Conservation (phyloP, 768 basidiomycete genomes). For the Boletus subparvulus region DNA sequence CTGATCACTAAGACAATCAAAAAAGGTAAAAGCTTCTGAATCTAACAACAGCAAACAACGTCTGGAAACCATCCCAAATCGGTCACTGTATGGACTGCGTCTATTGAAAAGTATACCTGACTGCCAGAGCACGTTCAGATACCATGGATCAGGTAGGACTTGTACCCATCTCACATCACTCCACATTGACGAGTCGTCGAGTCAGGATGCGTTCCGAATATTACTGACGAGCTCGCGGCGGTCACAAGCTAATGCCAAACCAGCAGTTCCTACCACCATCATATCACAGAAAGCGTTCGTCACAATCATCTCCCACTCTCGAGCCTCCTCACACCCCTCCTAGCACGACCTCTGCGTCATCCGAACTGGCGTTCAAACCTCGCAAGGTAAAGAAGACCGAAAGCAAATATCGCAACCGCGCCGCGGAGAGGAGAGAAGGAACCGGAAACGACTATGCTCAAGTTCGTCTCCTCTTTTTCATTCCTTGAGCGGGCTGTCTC, state of each 20-base stretch:
- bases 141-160: constrained; percentile 31
- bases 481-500: background rate
- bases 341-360: constrained; percentile 50
- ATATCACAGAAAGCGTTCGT: constrained; percentile 19
- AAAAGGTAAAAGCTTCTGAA: constrained; percentile 23
- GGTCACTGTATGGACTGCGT: background rate
- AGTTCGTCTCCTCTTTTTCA: constrained; percentile 36
- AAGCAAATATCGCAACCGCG: constrained; percentile 68
- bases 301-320: background rate
- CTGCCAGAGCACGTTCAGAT: background rate
- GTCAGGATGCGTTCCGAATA: constrained; percentile 59
- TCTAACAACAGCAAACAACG: constrained; percentile 33
- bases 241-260: constrained; percentile 14
- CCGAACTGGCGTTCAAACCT: constrained; percentile 75
- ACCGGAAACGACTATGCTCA: constrained; percentile 71
- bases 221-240: constrained; percentile 42
- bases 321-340: background rate
- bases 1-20: background rate
- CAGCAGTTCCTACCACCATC: background rate
- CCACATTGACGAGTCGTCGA: background rate
- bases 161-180: background rate
- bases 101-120: background rate
- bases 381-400: constrained; percentile 70
- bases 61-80: background rate
- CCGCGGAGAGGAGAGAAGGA: constrained; percentile 68